Base-by-base conservation (phyloP, 2,329 filamentous ascomycete genomes). In the Penicillium vulpinum region DNA sequence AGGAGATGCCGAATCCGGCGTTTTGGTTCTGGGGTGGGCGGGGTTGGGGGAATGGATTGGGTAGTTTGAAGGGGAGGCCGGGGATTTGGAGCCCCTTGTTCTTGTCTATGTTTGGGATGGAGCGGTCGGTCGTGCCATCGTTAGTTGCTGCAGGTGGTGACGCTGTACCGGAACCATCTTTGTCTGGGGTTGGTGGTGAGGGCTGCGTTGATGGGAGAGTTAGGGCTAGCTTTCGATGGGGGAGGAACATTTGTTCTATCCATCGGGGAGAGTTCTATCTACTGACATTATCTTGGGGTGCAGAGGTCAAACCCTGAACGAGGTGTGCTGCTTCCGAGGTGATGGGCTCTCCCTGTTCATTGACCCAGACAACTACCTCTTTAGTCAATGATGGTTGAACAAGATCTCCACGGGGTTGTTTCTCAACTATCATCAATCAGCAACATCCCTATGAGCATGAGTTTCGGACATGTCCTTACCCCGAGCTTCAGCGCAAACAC, bases 291-390 rank as follows among this genome's bases (percentile, higher is more conserved):
- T 56, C 60, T 46, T 59, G 59, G 15, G 22, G 10, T 16, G 47
- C 22, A 24, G 58, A 26, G 13, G 59, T 48, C 21, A 56, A 51
- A 38, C 53, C 44, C 22, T 18, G 18, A n/a, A 58, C 35, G 45
- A 52, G 46, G 59, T 70, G 82, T n/a, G 63, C 63, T n/a, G 63
- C 63, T 44, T 75, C 63, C 29, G 68, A 61, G 39, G 75, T 78
- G 58, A 85, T 62, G 3, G 79, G 75, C n/a, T 80, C 76, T 54
- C 85, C 84, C 56, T 81, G 70, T 61, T 82, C 73, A 66, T 89
- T 80, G 44, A 88, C 83, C 72, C 83, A 88, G 65, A 88, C 80
- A 28, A 86, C 69, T 22, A 81, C 78, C 48, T 82, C 76, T 56
- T 81, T 75, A 6, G 79, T 76, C 10, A 78, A 80, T 52, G 52